These are phyloP conservation scores for Nakaseomyces kungkrabaensis DNA, from an alignment of 1,139 yeast species.

Conservation along the genomic window DNA sequence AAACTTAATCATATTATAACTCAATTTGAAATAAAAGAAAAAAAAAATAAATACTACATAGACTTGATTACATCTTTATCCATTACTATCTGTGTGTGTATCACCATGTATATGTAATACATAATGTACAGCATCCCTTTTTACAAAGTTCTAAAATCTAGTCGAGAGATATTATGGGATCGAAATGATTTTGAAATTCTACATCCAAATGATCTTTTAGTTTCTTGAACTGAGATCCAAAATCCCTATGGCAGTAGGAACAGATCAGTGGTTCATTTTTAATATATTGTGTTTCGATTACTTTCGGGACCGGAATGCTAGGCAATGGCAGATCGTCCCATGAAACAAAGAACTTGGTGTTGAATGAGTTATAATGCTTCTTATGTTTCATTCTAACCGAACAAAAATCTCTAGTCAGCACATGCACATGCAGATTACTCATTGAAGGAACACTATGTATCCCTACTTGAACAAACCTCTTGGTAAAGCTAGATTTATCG, in stretches of 20 bases:
- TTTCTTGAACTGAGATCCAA: slow-evolving; percentile 37
- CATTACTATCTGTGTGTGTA: background rate
- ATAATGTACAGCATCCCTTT: background rate
- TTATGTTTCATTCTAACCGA: slow-evolving; percentile 48
- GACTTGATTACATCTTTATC: background rate
- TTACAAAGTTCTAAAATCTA: background rate
- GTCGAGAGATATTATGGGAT: background rate
- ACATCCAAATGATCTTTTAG: slow-evolving; percentile 41
- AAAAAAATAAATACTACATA: background rate
- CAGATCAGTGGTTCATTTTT: slow-evolving; percentile 40
- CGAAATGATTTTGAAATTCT: slow-evolving; percentile 33
- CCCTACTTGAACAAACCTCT: slow-evolving; percentile 45
- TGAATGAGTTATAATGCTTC: slow-evolving; percentile 65
- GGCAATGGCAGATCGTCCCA: slow-evolving; percentile 37
- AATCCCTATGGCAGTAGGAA: slow-evolving; percentile 38
- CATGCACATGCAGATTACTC: slow-evolving; percentile 61
- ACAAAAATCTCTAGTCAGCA: slow-evolving; percentile 54
- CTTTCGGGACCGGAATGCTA: slow-evolving; percentile 13
- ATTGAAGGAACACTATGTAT: slow-evolving; percentile 66
- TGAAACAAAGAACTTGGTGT: slow-evolving; percentile 51
- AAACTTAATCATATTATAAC: background rate
- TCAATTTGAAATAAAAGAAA: too few relatives aligned
- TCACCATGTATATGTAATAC: background rate
- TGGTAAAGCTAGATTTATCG: slow-evolving; percentile 23
- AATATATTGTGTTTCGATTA: slow-evolving; percentile 26